Conservation (phyloP, 352 stramenopile genomes). For the Pythium dissimile region DNA sequence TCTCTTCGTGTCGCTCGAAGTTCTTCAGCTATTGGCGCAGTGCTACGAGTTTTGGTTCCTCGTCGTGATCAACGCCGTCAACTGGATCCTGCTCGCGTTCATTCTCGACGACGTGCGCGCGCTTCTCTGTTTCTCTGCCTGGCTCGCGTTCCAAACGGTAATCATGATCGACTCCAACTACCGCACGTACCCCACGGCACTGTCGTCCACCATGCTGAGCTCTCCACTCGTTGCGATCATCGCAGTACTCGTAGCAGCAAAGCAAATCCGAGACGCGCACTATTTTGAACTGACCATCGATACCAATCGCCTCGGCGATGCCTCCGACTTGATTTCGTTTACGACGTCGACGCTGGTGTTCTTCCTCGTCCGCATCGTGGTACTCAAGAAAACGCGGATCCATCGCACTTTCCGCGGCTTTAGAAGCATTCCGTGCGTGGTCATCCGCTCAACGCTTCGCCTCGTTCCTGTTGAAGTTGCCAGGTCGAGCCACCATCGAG, state of each 20-base stretch:
- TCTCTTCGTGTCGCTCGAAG: conserved; percentile 7
- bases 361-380: neutral
- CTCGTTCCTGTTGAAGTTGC: neutral
- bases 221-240: neutral
- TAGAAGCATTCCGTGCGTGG: conserved; percentile 4
- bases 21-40: neutral
- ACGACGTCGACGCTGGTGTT: conserved; percentile 7
- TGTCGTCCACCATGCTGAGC: conserved; percentile 3
- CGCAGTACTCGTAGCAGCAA: neutral
- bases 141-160: conserved; percentile 7
- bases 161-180: conserved; percentile 13
- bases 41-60: conserved; percentile 20
- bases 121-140: neutral
- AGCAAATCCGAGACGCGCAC: neutral
- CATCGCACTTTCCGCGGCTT: conserved; percentile 1
- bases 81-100: conserved; percentile 4
- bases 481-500: neutral
- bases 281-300: conserved; percentile 2
- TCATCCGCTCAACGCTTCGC: conserved; percentile 3
- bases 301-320: neutral
- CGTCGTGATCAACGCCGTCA: conserved; percentile 2
- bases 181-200: conserved; percentile 1
- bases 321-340: conserved; percentile 9
- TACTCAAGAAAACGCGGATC: neutral
- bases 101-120: conserved; percentile 3